phyloP scores from a whole-genome alignment of 352 stramenopile genomes.

The Pythium coloratum region DNA sequence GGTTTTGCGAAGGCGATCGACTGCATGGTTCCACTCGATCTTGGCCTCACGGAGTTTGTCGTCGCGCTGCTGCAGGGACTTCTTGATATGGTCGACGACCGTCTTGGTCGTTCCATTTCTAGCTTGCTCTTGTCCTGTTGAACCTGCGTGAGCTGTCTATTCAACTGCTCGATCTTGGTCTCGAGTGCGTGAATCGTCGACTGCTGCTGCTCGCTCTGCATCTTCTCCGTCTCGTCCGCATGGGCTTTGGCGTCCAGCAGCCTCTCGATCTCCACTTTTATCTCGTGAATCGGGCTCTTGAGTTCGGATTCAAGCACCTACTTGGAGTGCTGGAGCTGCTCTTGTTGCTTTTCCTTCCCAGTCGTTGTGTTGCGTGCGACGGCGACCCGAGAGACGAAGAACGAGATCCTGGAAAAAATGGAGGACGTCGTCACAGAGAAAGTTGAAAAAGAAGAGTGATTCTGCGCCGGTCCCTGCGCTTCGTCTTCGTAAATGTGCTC shows the following conservation, averaged over 20 bases:
- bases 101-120: conserved; percentile 42
- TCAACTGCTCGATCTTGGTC: conserved; percentile 30
- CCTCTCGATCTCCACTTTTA: conserved; percentile 43
- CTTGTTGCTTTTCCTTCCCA: conserved; percentile 29
- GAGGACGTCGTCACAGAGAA: conserved; percentile 56
- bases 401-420: conserved; percentile 56
- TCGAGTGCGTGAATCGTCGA: conserved; percentile 35
- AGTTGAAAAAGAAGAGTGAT: conserved; percentile 61
- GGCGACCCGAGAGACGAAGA: conserved; percentile 33
- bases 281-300: conserved; percentile 46
- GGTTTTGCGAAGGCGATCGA: conserved; percentile 33
- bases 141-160: conserved; percentile 36
- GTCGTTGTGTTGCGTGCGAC: conserved; percentile 25
- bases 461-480: conserved; percentile 67
- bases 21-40: conserved; percentile 39
- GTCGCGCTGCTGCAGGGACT: conserved; percentile 33
- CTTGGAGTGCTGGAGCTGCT: conserved; percentile 41
- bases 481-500: conserved; percentile 58
- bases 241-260: conserved; percentile 48
- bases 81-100: conserved; percentile 47
- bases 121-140: conserved; percentile 29
- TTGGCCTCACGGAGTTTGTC: conserved; percentile 32
- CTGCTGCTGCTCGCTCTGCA: conserved; percentile 43
- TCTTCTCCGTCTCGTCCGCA: conserved; percentile 54
- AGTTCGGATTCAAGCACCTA: conserved; percentile 43